These are phyloP conservation scores for Globisporangium nagaii DNA, from an alignment of 352 stramenopile genomes.

Conservation along the genomic window DNA sequence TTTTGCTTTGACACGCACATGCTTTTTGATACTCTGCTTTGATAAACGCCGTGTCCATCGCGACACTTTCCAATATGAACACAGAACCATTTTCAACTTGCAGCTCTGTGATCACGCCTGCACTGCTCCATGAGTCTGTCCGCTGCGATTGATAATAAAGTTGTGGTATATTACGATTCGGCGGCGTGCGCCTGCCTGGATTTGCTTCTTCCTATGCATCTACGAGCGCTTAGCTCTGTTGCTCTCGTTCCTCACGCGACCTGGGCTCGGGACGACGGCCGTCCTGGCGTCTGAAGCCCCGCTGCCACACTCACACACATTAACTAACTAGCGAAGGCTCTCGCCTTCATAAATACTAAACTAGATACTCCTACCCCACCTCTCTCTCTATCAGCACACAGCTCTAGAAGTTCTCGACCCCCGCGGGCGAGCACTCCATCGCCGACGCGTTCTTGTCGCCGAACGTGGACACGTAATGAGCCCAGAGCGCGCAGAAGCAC, in stretches of 20 bases:
- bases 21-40: not conserved
- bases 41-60: not conserved
- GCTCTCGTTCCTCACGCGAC: not conserved
- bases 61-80: not conserved
- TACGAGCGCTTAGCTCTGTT: not conserved
- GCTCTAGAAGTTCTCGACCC: slow-evolving; percentile 45
- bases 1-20: too few relatives aligned
- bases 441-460: slow-evolving; percentile 50
- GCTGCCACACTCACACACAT: not conserved
- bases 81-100: not conserved
- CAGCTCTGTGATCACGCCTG: not conserved
- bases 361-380: not conserved
- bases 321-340: not conserved
- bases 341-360: slow-evolving; percentile 9
- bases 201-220: slow-evolving; percentile 1
- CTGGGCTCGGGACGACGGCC: too few relatives aligned
- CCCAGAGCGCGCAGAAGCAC: slow-evolving; percentile 81
- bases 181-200: too few relatives aligned
- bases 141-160: not conserved
- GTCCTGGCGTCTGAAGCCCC: not conserved
- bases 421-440: slow-evolving; percentile 65
- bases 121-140: too few relatives aligned
- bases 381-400: not conserved
- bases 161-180: slow-evolving; percentile 5
- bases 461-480: slow-evolving; percentile 74